Conservation (phyloP, 345 rosid genomes). For the Lumnitzera racemosa region DNA sequence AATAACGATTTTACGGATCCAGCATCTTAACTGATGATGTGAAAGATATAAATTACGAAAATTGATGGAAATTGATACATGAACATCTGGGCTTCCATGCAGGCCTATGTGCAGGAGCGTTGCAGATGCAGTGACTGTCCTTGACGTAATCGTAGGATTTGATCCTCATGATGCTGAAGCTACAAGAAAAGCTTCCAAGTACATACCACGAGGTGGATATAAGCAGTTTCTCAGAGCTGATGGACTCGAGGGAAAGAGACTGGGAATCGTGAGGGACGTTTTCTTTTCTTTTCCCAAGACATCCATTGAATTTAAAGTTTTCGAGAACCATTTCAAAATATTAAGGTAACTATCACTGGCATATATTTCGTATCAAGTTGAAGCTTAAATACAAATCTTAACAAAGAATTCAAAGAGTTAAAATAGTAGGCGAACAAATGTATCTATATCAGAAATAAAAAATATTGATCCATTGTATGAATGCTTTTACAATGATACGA, state of each 20-base stretch:
- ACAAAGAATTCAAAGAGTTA: no score
- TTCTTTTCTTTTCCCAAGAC: constrained; percentile 10
- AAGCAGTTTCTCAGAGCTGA: constrained; percentile 32
- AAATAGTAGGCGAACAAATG: no score
- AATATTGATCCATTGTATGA: no score
- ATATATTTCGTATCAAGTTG: no score
- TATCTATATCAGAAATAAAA: no score
- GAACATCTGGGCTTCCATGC: background rate
- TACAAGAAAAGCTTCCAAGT: constrained; percentile 29
- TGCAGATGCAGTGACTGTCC: constrained; percentile 36
- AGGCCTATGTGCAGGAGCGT: constrained; percentile 44
- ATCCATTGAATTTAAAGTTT: constrained; percentile 10
- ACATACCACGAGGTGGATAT: constrained; percentile 44
- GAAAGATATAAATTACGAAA: background rate
- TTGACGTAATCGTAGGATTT: constrained; percentile 33
- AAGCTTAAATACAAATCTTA: no score
- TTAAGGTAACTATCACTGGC: constrained; percentile 27
- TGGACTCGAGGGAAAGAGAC: constrained; percentile 51
- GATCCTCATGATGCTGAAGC: constrained; percentile 32
- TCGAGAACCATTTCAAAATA: constrained; percentile 33
- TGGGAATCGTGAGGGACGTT: constrained; percentile 39
- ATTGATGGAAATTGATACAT: background rate
- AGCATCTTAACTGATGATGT: background rate
- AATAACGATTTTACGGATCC: no score
- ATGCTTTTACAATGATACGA: no score